These are phyloP conservation scores for Fusarium papillatum DNA, from an alignment of 2,329 filamentous ascomycete genomes.

Conservation along the genomic window DNA sequence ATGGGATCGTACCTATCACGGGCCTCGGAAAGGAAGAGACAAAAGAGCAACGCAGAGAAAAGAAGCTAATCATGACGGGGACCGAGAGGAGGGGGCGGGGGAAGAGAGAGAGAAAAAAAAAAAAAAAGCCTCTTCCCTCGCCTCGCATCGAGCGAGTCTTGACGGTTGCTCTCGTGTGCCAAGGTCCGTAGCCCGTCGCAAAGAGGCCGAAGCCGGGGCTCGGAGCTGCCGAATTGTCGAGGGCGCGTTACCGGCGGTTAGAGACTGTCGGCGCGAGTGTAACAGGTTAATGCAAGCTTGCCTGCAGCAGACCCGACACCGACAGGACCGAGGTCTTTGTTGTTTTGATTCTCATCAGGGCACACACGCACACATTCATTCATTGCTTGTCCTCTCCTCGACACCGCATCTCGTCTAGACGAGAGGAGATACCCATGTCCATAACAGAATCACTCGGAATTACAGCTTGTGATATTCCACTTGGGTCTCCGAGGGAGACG, in stretches of 20 bases:
- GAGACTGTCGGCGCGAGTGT: slow-evolving; percentile 2
- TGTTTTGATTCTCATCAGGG: background rate
- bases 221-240: background rate
- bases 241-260: slow-evolving; percentile 15
- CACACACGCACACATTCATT: background rate
- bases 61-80: background rate
- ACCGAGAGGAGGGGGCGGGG: slow-evolving; percentile 5
- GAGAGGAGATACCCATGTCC: background rate
- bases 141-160: background rate
- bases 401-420: background rate
- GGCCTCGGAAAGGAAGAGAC: slow-evolving; percentile 12
- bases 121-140: slow-evolving; percentile 7
- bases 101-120: slow-evolving; percentile 1
- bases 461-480: background rate
- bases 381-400: background rate
- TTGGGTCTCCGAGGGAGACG: background rate
- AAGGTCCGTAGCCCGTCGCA: slow-evolving; percentile 12
- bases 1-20: slow-evolving; percentile 32
- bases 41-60: slow-evolving; percentile 15
- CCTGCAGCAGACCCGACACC: background rate
- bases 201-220: slow-evolving; percentile 31
- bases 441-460: background rate
- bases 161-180: slow-evolving; percentile 6
- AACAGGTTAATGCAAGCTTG: slow-evolving; percentile 6
- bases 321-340: background rate